Evolutionary conservation across 2,329 filamentous ascomycete genomes (phyloP).

Genomic region (Orbilia javanica): DNA sequence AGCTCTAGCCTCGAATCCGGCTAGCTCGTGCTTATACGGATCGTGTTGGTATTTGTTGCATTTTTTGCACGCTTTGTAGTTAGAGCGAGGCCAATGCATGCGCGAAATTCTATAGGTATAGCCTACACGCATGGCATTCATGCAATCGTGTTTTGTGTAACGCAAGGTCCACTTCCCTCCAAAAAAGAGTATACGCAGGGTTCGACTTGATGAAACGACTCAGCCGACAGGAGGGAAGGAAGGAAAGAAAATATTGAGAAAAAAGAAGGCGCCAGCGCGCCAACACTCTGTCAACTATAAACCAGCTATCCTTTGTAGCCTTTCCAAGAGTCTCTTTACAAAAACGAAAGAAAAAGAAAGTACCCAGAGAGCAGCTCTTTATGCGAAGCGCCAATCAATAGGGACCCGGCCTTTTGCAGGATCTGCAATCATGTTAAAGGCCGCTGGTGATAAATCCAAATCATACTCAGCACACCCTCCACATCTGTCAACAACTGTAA

Average conservation of each 20-base stretch:
- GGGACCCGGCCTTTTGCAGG: constrained; percentile 58
- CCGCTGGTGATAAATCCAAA: constrained; percentile 61
- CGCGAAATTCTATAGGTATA: background rate
- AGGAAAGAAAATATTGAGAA: constrained; percentile 4
- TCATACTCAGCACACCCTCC: constrained; percentile 61
- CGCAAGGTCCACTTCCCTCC: background rate
- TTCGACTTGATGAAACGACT: background rate
- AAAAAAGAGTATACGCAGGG: background rate
- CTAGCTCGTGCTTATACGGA: background rate
- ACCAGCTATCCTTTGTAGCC: background rate
- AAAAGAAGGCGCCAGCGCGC: background rate
- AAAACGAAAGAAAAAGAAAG: constrained; percentile 20
- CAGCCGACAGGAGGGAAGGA: background rate
- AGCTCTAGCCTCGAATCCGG: too few species aligned
- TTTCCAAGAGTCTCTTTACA: background rate
- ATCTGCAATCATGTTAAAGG: constrained; percentile 60
- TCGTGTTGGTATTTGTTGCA: constrained; percentile 5
- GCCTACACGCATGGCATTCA: background rate
- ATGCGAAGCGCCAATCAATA: constrained; percentile 61
- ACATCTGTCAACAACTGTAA: constrained; percentile 62
- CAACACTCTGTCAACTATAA: background rate
- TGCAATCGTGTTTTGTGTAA: background rate
- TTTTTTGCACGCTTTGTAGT: background rate
- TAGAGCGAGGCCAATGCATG: background rate
- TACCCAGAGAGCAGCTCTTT: background rate